A percentile compares a stretch with the other conserved stretches of the same genome.
Conservation (phyloP, 78 protist genomes). For the Capsaspora owczarzaki region DNA sequence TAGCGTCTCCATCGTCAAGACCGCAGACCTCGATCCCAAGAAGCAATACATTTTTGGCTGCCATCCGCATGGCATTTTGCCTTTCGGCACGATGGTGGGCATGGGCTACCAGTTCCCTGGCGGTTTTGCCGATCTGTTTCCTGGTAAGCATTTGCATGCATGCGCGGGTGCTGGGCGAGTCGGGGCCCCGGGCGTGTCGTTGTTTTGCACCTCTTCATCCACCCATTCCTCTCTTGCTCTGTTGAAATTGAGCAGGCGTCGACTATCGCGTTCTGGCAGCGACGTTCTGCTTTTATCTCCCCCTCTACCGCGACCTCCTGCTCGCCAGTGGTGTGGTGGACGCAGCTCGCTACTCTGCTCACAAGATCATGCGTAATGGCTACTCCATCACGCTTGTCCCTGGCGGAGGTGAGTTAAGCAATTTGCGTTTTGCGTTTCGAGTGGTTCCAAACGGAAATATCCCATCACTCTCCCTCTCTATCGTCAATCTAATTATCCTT, state of each 20-base stretch:
- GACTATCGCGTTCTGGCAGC: conserved; percentile 6
- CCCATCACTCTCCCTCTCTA: no score
- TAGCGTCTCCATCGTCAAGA: background rate
- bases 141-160: no score
- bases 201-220: no score
- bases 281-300: conserved; percentile 21
- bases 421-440: background rate
- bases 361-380: background rate
- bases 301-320: conserved; percentile 25
- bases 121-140: background rate
- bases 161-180: no score
- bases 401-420: conserved; percentile 19
- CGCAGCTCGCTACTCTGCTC: conserved; percentile 17
- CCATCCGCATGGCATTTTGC: conserved; percentile 38
- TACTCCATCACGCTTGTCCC: conserved; percentile 21
- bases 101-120: background rate
- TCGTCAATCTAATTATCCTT: no score
- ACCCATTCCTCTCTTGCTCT: no score
- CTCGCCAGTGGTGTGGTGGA: conserved; percentile 26
- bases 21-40: conserved; percentile 1
- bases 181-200: no score
- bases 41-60: conserved; percentile 6
- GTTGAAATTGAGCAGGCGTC: no score
- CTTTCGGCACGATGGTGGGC: background rate
- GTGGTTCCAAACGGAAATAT: no score